These are phyloP conservation scores for Xylaria curta DNA, from an alignment of 495 filamentous ascomycete genomes.

Conservation along the genomic window DNA sequence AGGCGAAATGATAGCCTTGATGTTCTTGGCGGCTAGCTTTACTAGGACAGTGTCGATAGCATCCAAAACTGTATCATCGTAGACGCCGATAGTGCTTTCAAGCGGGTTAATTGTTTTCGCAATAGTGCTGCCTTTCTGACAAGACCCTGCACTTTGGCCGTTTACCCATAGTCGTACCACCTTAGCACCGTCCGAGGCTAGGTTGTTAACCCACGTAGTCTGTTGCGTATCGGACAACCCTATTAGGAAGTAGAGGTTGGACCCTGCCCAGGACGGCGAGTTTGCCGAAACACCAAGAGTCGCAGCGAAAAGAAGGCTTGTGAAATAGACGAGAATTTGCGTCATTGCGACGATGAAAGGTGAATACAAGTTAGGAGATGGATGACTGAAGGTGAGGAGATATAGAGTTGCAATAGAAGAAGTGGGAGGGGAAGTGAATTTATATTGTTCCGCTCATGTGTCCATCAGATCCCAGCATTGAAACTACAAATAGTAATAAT, in stretches of 20 bases:
- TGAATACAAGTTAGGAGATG: background rate
- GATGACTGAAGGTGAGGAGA: background rate
- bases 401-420: background rate
- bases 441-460: background rate
- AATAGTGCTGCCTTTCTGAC: conserved; percentile 40
- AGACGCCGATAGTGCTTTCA: conserved; percentile 42
- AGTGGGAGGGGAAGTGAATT: background rate
- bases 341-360: background rate
- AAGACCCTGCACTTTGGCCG: conserved; percentile 25
- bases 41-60: conserved; percentile 42
- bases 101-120: conserved; percentile 29
- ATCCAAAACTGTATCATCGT: conserved; percentile 40
- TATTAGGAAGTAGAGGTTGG: conserved; percentile 47
- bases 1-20: conserved; percentile 51
- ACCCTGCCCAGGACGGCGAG: conserved; percentile 25
- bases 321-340: background rate
- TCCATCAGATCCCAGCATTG: background rate
- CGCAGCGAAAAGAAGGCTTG: background rate
- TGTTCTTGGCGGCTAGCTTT: conserved; percentile 41
- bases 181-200: conserved; percentile 41
- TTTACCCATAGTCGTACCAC: conserved; percentile 48
- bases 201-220: conserved; percentile 40
- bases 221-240: conserved; percentile 43
- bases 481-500: background rate
- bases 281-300: background rate